Evolutionary conservation across 2,329 filamentous ascomycete species (phyloP).

Genomic region (Tolypocladium pustulatum): DNA sequence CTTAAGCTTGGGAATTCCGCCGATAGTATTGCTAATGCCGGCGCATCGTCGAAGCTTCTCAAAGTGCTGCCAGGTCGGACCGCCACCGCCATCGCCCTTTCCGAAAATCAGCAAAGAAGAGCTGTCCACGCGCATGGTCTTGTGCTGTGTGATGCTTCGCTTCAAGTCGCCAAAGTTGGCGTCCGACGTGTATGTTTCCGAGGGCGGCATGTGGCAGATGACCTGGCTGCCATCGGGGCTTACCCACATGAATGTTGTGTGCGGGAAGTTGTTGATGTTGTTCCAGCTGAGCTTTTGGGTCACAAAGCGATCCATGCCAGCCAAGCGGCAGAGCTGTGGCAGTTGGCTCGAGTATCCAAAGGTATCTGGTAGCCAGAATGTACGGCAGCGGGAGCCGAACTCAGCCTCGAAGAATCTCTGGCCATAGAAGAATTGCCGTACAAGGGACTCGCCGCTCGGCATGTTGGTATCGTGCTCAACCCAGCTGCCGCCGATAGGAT

Average conservation of each 20-base stretch:
- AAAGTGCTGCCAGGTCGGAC: conserved; percentile 85
- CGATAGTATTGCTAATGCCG: conserved; percentile 79
- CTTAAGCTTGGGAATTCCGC: conserved; percentile 70
- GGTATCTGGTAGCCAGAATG: conserved; percentile 97
- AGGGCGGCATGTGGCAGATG: conserved; percentile 92
- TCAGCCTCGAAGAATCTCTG: conserved; percentile 90
- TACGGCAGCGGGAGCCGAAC: conserved; percentile 79
- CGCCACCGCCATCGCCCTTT: conserved; percentile 92
- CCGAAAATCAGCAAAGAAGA: conserved; percentile 90
- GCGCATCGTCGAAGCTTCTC: conserved; percentile 91
- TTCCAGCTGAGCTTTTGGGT: conserved; percentile 99
- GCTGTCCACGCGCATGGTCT: conserved; percentile 87
- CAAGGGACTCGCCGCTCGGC: conserved; percentile 87
- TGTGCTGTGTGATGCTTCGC: conserved; percentile 83
- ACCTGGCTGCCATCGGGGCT: conserved; percentile 92
- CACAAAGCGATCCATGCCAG: conserved; percentile 95
- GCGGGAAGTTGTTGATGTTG: conserved; percentile 98
- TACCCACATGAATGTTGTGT: conserved; percentile 99
- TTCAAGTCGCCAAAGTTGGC: conserved; percentile 92
- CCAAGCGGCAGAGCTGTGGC: conserved; percentile 82
- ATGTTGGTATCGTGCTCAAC: conserved; percentile 98
- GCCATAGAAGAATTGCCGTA: conserved; percentile 89
- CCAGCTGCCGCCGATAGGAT: conserved; percentile 95
- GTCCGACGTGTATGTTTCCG: conserved; percentile 90
- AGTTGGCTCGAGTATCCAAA: conserved; percentile 96